phyloP scores from a whole-genome alignment of 768 basidiomycete genomes.

The Lactifluus echinatus region DNA sequence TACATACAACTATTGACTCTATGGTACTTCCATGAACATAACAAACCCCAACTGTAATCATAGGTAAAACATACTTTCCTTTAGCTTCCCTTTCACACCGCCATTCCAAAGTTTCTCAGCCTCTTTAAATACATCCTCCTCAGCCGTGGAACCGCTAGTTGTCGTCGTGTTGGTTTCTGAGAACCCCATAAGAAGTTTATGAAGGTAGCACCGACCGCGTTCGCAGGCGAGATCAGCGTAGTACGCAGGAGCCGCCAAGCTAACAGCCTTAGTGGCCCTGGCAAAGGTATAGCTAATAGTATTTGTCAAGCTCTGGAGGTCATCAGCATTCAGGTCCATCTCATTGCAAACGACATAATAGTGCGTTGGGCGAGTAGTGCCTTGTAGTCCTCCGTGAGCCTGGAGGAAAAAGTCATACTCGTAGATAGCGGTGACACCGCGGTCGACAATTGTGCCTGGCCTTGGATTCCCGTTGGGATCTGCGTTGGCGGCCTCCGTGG shows the following conservation, averaged over 20 bases:
- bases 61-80: slow-evolving; percentile 74
- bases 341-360: slow-evolving; percentile 51
- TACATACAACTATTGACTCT: neutral
- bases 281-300: slow-evolving; percentile 48
- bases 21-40: neutral
- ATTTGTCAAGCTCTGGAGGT: slow-evolving; percentile 47
- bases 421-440: slow-evolving; percentile 45
- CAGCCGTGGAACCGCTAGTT: slow-evolving; percentile 32
- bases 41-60: slow-evolving; percentile 22
- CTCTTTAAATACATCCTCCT: slow-evolving; percentile 45
- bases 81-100: slow-evolving; percentile 47
- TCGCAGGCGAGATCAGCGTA: slow-evolving; percentile 46
- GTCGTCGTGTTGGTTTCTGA: slow-evolving; percentile 27
- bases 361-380: slow-evolving; percentile 44
- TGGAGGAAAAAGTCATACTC: slow-evolving; percentile 50
- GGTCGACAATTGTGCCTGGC: slow-evolving; percentile 47
- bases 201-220: slow-evolving; percentile 44
- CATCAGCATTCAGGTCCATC: slow-evolving; percentile 39
- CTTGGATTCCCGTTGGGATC: slow-evolving; percentile 42
- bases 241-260: slow-evolving; percentile 37
- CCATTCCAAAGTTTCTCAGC: slow-evolving; percentile 46
- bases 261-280: slow-evolving; percentile 48
- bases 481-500: slow-evolving; percentile 35
- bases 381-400: slow-evolving; percentile 40
- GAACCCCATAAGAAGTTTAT: slow-evolving; percentile 39